Evolutionary conservation across 1,284 basidiomycete species (phyloP).

Genomic region (Ceratobasidium sp.): DNA sequence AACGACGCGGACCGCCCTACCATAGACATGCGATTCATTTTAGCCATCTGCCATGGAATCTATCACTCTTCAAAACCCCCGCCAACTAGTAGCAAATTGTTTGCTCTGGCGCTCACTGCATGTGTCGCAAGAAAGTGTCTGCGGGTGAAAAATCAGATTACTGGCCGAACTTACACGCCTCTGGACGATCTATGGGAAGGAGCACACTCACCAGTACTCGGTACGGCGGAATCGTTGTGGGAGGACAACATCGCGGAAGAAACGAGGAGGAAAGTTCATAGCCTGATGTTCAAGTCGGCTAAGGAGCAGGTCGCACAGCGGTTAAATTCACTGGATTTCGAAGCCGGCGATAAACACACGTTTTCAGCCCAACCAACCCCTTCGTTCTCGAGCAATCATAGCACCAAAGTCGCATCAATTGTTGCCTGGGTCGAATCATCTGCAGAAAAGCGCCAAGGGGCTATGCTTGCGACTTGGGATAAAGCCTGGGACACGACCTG

Average conservation of each 20-base stretch:
- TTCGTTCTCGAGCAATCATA: too few relatives aligned
- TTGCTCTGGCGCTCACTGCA: not conserved
- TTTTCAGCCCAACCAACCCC: too few relatives aligned
- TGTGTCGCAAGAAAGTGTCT: conserved; percentile 2
- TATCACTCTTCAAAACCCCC: too few relatives aligned
- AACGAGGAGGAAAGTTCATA: not conserved
- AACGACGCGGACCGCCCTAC: not conserved
- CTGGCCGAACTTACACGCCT: not conserved
- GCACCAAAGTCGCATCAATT: not conserved
- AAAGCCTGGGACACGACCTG: not conserved
- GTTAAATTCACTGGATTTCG: too few relatives aligned
- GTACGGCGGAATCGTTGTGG: not conserved
- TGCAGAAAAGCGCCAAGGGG: not conserved
- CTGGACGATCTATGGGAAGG: conserved; percentile 1
- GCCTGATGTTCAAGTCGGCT: not conserved
- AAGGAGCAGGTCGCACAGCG: not conserved
- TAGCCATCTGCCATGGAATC: not conserved
- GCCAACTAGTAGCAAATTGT: not conserved
- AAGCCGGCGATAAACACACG: too few relatives aligned
- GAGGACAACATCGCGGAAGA: not conserved
- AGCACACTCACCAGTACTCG: not conserved
- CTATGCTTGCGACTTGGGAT: not conserved
- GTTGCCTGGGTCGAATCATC: conserved; percentile 11
- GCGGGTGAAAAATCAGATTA: not conserved
- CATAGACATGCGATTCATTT: not conserved